Percentiles rank a stretch among this genome's conserved stretches.
Conservation (phyloP, 2,329 filamentous ascomycete species). For the Teratosphaeria epicoccoides region DNA sequence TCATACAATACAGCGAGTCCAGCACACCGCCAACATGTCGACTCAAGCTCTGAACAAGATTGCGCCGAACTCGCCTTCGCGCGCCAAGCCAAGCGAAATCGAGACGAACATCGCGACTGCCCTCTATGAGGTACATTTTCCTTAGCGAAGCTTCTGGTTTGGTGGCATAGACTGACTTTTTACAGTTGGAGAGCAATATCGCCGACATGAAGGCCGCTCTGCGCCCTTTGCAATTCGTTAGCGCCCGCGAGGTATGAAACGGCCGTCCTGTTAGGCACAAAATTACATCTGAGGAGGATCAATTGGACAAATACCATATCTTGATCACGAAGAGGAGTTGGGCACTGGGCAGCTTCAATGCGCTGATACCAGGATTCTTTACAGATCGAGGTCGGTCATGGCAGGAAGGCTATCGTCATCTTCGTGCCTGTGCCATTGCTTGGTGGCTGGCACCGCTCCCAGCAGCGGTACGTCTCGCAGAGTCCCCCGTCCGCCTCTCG, state of each 20-base stretch:
- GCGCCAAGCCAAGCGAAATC: conserved; percentile 91
- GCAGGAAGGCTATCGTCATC: conserved; percentile 99
- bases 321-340: conserved; percentile 41
- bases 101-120: conserved; percentile 94
- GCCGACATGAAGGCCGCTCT: conserved; percentile 93
- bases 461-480: conserved; percentile 76
- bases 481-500: neutral
- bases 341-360: conserved; percentile 42
- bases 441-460: conserved; percentile 96
- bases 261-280: neutral
- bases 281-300: neutral
- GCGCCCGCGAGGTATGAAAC: conserved; percentile 92
- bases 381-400: conserved; percentile 99
- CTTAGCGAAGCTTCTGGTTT: neutral
- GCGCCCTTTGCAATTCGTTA: conserved; percentile 96
- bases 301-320: neutral
- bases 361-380: conserved; percentile 47
- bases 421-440: conserved; percentile 99
- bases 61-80: conserved; percentile 90
- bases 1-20: neutral
- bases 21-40: conserved; percentile 42
- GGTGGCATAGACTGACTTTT: neutral
- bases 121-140: conserved; percentile 75
- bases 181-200: conserved; percentile 90
- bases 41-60: conserved; percentile 89